phyloP scores from a whole-genome alignment of 1,284 basidiomycete species.

The Trichosporon faecale region DNA sequence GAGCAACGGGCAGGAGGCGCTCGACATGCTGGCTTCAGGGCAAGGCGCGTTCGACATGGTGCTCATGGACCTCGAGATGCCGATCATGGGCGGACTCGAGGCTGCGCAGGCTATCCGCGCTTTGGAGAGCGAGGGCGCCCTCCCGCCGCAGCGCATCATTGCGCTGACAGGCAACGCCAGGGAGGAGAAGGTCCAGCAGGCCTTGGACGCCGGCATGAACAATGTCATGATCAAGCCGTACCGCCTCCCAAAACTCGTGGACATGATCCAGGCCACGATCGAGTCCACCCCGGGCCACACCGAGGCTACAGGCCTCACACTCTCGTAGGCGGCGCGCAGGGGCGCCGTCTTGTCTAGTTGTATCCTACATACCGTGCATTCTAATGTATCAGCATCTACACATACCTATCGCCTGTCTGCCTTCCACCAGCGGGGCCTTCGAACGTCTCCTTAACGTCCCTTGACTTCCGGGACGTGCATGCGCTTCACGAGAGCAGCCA shows the following conservation, averaged over 20 bases:
- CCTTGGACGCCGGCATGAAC: constrained; percentile 32
- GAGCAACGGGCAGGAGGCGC: constrained; percentile 46
- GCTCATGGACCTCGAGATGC: constrained; percentile 39
- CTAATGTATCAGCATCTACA: not conserved
- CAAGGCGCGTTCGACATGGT: constrained; percentile 26
- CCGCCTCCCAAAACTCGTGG: constrained; percentile 23
- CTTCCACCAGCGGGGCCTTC: too few species aligned
- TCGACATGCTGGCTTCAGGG: constrained; percentile 29
- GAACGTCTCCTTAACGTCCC: not conserved
- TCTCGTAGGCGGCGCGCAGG: not conserved
- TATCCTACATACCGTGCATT: not conserved
- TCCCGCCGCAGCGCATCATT: constrained; percentile 36
- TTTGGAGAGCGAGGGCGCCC: constrained; percentile 25
- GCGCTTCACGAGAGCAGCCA: not conserved
- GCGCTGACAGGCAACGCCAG: constrained; percentile 48
- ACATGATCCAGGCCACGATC: constrained; percentile 16
- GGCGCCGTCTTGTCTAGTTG: not conserved
- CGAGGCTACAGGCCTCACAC: not conserved
- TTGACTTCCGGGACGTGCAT: not conserved
- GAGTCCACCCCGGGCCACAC: not conserved
- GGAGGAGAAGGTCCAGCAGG: constrained; percentile 41
- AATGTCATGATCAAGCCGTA: constrained; percentile 32
- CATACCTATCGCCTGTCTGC: too few species aligned
- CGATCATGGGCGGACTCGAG: constrained; percentile 50
- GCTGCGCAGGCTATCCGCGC: constrained; percentile 40